Base-by-base conservation (phyloP, 352 stramenopile species). In the Hyaloperonospora brassicae region DNA sequence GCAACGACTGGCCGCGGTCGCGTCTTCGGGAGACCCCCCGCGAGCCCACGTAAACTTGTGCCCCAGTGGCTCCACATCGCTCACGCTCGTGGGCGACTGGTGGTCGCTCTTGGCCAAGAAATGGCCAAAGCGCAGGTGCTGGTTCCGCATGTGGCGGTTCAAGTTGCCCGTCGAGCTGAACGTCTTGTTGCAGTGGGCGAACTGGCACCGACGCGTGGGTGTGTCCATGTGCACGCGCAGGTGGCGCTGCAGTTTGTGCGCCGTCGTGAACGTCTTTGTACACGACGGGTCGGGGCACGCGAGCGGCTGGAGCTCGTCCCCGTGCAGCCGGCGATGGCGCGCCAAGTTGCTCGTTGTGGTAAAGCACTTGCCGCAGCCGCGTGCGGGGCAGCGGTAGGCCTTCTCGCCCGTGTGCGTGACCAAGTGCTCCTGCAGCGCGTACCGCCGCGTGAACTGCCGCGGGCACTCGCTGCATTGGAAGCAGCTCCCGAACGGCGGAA, bases 151-250 rank as follows among this genome's bases (percentile, higher is more conserved):
- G 55, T 86, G 75, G 22, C 75, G 75, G 50, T 81, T 79, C 24
- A 84, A 66, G 52, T 84, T 86, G 38, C 72, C 73, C 38, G 65
- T 75, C 1, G 72, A 82, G 54, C 68, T 82, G 59, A 86, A 86
- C n/a, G 68, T 79, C 58, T 86, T 86, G 55, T 50, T 70, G 57
- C 75, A 84, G 17, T 67, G 62, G 12, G 54, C 58, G 27, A 75
- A 62, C 36, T 58, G 60, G 57, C 75, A 86, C 14, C 62, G 59
- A 22, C 70, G 71, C 25, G 54, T 68, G 40, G 62, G 61, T 7
- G 54, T 56, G 13, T 64, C 63, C 23, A 54, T 35, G 52, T 86
- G 75, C 30, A 66, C 69, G 52, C 72, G 71, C 66, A 82, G 62
- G 56, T 86, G 75, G 24, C 76, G 68, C 38, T 65, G 63, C 40